Base-by-base conservation (phyloP, 768 basidiomycete species). In the Psilocybe azurescens region DNA sequence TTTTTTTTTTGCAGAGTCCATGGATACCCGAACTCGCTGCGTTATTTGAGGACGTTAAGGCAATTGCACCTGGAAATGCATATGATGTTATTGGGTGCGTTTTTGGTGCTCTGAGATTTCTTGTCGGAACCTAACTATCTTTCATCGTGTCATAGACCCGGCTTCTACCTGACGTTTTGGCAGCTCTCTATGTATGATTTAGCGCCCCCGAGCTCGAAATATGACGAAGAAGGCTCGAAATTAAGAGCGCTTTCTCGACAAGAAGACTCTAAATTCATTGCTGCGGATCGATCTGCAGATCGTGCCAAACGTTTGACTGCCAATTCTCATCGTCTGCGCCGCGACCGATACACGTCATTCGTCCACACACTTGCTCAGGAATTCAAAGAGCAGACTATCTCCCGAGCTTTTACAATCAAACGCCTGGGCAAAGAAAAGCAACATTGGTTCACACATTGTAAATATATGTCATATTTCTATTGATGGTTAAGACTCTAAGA, bases 121-220 rank as follows among this genome's bases (percentile, higher is more conserved):
- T 18, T 56, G 14, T 24, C 54, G 58, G 39, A 56, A 9, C 2
- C 38, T 38, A 11, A 59, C 58, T 18, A 46, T 53, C 56, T 66
- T 24, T 24, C 24, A 24, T 24, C 24, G 53, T 65, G 61, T 24
- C 11, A 58, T 48, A 97, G 97, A 3, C 89, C 95, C 30, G 91
- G 89, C 2, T 99, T 99, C 77, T 98, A 95, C 70, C 76, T 93
- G 50, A 95, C 96, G 2, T 99, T 98, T 78, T 99, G 97, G 97
- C 96, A 98, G 73, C 76, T 99, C 55, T 91, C 94, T 0, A 90
- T 91, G 36, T 93, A 95, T 69, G 97, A 99, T 74, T 82, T 99
- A 36, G 78, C 86, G 0, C 90, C 93, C 11, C 95, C 96, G 0
- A 80, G 83, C 16, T 70, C 85, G 5, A 86, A 86, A 61, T 99